Base-by-base conservation (phyloP, 163 green algal species). In the Chlorella variabilis region DNA sequence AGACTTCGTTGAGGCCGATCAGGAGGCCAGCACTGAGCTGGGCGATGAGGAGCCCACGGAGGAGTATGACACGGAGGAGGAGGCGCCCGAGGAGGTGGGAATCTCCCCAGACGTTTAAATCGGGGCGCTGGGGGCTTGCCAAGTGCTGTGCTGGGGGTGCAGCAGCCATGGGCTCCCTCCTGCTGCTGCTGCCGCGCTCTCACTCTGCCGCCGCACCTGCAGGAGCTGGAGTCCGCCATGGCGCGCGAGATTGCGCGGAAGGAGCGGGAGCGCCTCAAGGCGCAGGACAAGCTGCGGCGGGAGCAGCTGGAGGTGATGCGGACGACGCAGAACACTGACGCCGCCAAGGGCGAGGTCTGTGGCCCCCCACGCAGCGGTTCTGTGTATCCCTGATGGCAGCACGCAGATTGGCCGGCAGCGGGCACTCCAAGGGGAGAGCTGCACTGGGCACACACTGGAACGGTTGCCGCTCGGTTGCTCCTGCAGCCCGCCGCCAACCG, bases 261-360 rank as follows among this genome's bases (percentile, higher is more conserved):
- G 39, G 95, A 98, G 85, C 84, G 88, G 25, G 91, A 97, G 83
- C 89, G 95, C 18, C 90, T 98, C 6, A 90, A 90, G 73, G 33
- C 91, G 67, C 88, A 96, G 86, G 94, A 95, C 31, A 89, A 93
- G 81, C 71, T 91, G 13, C 96, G 97, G 80, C 94, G 93, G 73
- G 88, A 96, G 61, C 81, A 97, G 83, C 88, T 99, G 75, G 94
- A 98, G 71, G 86, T 89, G 27, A 88, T 98, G 76, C 81, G 92
- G 13, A 79, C 90, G 54, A 61, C 96, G 83, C 90, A 97, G 79
- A 98, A 98, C 79, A 42, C 81, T 17, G 82, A 88, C 38, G 89
- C 92, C 31, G 88, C 89, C 3, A 62, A 78, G 54, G 91, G 90
- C 73, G 92, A 95, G 78, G 89, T 91, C 59, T 51, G 86, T 39